A percentile compares a stretch with the other conserved stretches of the same genome.
Evolutionary conservation across 352 stramenopile genomes (phyloP).

Genomic region (Globisporangium alternatum): DNA sequence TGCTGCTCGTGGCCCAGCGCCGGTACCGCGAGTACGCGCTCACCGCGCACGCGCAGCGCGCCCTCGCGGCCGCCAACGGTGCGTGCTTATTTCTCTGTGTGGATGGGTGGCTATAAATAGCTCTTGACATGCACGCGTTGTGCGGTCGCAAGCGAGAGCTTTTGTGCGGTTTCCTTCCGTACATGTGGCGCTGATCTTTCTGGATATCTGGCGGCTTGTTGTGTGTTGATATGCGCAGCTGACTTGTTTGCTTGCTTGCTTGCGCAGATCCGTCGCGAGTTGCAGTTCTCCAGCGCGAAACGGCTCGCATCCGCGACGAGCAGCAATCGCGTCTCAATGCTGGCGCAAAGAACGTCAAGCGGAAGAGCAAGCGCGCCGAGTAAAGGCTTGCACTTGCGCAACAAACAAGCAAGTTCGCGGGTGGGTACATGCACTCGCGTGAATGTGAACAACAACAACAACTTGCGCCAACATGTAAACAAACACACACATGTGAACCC

Average conservation of each 20-base stretch:
- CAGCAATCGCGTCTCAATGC: slow-evolving; percentile 40
- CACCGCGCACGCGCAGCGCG: slow-evolving; percentile 27
- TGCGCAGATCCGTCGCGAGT: slow-evolving; percentile 50
- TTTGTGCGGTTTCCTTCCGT: neutral
- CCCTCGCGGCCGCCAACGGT: slow-evolving; percentile 53
- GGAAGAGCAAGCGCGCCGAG: slow-evolving; percentile 2
- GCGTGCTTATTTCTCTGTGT: slow-evolving; percentile 9
- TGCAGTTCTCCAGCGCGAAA: slow-evolving; percentile 49
- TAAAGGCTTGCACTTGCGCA: neutral
- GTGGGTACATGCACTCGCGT: neutral
- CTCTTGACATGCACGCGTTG: slow-evolving; percentile 1
- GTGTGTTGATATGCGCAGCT: slow-evolving; percentile 7
- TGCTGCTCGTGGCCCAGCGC: slow-evolving; percentile 25
- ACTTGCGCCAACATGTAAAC: neutral
- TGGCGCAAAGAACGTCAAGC: slow-evolving; percentile 21
- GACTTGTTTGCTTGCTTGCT: slow-evolving; percentile 3
- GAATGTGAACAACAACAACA: neutral
- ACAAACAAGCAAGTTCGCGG: neutral
- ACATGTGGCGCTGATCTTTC: neutral
- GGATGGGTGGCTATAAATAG: neutral
- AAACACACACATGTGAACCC: neutral
- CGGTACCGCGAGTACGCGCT: slow-evolving; percentile 31
- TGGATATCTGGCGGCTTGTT: slow-evolving; percentile 1
- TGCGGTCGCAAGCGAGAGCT: slow-evolving; percentile 14
- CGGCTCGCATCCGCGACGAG: slow-evolving; percentile 46